Conservation (phyloP, 1,139 yeast genomes). For the Debaryomycetaceae sp. region DNA sequence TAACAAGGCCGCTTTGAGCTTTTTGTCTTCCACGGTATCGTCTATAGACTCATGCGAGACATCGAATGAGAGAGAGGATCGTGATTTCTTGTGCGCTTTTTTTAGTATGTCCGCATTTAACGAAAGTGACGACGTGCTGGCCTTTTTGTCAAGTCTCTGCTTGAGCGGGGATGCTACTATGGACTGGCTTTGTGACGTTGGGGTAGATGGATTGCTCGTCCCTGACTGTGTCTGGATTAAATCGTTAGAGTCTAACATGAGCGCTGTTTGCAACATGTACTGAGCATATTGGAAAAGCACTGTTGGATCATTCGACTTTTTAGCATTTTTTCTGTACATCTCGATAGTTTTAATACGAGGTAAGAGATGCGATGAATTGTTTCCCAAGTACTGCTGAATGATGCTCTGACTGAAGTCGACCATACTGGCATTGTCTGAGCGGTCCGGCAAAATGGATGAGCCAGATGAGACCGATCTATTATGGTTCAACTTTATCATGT, state of each 20-base stretch:
- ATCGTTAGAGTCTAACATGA: conserved; percentile 43
- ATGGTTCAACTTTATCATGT: conserved; percentile 22
- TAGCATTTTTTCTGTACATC: conserved; percentile 80
- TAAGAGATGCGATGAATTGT: conserved; percentile 49
- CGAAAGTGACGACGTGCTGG: conserved; percentile 3
- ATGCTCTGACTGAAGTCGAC: conserved; percentile 41
- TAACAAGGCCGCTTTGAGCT: conserved; percentile 48
- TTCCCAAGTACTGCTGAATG: conserved; percentile 53
- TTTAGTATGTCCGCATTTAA: conserved; percentile 6
- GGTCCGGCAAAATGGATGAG: conserved; percentile 36
- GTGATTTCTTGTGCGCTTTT: conserved; percentile 15
- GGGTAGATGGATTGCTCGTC: conserved; percentile 10
- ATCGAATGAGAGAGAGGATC: conserved; percentile 21
- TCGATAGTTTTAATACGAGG: conserved; percentile 87
- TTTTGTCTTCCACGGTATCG: conserved; percentile 23
- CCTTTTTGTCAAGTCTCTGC: conserved; percentile 11
- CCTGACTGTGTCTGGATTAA: conserved; percentile 6
- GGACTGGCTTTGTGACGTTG: conserved; percentile 8
- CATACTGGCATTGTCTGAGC: conserved; percentile 32
- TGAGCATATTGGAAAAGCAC: conserved; percentile 89
- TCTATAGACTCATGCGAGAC: conserved; percentile 13
- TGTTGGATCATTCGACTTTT: conserved; percentile 79
- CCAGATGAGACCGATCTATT: conserved; percentile 38
- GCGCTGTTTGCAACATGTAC: conserved; percentile 82
- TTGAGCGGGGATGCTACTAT: conserved; percentile 25